Base-by-base conservation (phyloP, 352 stramenopile genomes). In the Saprolegnia diclina region DNA sequence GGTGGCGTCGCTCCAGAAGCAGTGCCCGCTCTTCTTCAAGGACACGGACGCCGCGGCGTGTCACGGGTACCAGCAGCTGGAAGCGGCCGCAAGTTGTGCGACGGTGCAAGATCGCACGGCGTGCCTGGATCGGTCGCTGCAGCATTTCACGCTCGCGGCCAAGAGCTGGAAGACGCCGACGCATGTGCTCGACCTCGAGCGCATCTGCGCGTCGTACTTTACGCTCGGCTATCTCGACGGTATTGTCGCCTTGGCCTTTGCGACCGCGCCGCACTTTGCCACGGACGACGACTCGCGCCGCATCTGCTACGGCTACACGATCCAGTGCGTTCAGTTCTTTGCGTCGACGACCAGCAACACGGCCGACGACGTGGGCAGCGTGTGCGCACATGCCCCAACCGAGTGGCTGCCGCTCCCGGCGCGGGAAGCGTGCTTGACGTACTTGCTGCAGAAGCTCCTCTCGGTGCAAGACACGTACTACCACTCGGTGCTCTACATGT, bases 91-190 rank as follows among this genome's bases (percentile, higher is more conserved):
- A 91, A 92, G 64, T 71, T 94, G 19, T 89, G 83, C 48, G 82
- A 83, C 0, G 76, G 83, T 56, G 4, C 81, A 82, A 56, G 83
- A 81, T 7, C 84, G 83, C 18, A 78, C 82, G 29, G 78, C 79
- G 0, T 82, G 88, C 54, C 65, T 93, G 16, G 76, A 85, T 37
- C 81, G 91, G 48, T 91, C 87, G 5, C 76, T 94, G 0, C 75
- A 82, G 0, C 87, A 94, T 65, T 93, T 94, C 52, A 69, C 90
- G 46, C 88, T 87, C 24, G 86, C 87, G 24, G 91, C 84, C 67
- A 80, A 94, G 69, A 90, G 91, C 81, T 94, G 87, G 87, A 83
- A 92, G 56, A 89, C 85, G 4, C 82, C 85, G 42, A 83, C 91
- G 54, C 89, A 82, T 35, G 63, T 94, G 29, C 80, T 85, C 9